A percentile compares a stretch with the other conserved stretches of the same genome.
These are phyloP conservation scores for Rubroboletus pulcherrimus DNA, from an alignment of 768 basidiomycete genomes.

Conservation along the genomic window DNA sequence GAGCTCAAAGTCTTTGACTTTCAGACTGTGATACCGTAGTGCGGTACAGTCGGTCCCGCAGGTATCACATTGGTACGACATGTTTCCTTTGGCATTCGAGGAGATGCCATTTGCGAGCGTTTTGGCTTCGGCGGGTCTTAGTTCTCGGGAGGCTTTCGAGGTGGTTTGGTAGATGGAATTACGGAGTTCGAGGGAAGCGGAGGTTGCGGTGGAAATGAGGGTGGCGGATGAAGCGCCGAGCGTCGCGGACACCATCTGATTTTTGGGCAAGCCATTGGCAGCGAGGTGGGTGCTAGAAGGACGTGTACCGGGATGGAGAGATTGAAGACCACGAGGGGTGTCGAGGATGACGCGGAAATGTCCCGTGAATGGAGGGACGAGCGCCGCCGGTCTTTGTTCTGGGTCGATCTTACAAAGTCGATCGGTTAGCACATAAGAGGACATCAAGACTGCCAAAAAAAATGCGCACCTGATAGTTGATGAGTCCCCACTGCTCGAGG, in stretches of 20 bases:
- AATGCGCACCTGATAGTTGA: slow-evolving; percentile 92
- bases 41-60: slow-evolving; percentile 92
- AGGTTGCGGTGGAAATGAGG: slow-evolving; percentile 22
- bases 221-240: slow-evolving; percentile 19
- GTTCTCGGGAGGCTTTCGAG: slow-evolving; percentile 71
- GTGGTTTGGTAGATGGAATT: slow-evolving; percentile 87
- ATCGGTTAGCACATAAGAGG: slow-evolving; percentile 2
- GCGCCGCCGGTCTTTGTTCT: slow-evolving; percentile 87
- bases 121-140: slow-evolving; percentile 66
- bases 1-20: slow-evolving; percentile 86
- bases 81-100: slow-evolving; percentile 46
- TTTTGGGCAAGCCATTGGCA: slow-evolving; percentile 48
- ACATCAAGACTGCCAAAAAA: background rate
- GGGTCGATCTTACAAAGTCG: slow-evolving; percentile 79
- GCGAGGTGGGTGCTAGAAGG: slow-evolving; percentile 43
- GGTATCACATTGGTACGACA: slow-evolving; percentile 80
- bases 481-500: slow-evolving; percentile 96
- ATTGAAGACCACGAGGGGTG: slow-evolving; percentile 92
- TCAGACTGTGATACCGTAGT: slow-evolving; percentile 87
- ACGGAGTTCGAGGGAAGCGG: slow-evolving; percentile 83
- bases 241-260: slow-evolving; percentile 21
- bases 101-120: slow-evolving; percentile 51
- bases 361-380: slow-evolving; percentile 96
- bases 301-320: slow-evolving; percentile 80
- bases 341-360: slow-evolving; percentile 98